Conservation (phyloP, 1,284 basidiomycete species). For the Melampsora larici-populina region DNA sequence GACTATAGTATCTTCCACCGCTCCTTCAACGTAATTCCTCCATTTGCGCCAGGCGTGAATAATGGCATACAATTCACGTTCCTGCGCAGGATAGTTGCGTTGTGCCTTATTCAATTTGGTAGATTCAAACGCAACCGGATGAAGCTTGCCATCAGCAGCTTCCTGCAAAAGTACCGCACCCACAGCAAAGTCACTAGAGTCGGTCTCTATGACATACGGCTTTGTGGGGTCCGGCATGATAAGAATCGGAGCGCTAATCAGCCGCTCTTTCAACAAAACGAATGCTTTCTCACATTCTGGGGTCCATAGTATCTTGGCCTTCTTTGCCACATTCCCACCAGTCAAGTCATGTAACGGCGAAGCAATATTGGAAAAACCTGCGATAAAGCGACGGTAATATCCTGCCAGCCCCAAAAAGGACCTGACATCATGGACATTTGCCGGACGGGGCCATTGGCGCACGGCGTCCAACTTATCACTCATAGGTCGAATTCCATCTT, state of each 20-base stretch:
- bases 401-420: slow-evolving; percentile 22
- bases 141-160: not conserved
- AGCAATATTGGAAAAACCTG: too few species aligned
- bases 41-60: slow-evolving; percentile 44
- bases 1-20: slow-evolving; percentile 49
- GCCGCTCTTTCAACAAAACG: not conserved
- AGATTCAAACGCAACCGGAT: slow-evolving; percentile 43
- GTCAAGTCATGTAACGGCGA: not conserved
- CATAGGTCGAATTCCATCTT: not conserved
- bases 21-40: slow-evolving; percentile 47
- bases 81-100: slow-evolving; percentile 44
- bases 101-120: slow-evolving; percentile 40
- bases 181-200: too few species aligned
- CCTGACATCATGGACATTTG: slow-evolving; percentile 3
- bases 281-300: not conserved
- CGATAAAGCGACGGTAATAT: too few species aligned
- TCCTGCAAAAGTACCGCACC: slow-evolving; percentile 43
- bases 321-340: slow-evolving; percentile 5
- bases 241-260: not conserved
- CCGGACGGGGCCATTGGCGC: not conserved
- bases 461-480: not conserved
- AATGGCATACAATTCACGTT: slow-evolving; percentile 45
- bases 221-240: not conserved
- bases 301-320: not conserved
- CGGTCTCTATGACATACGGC: too few species aligned